phyloP scores from a whole-genome alignment of 2,329 filamentous ascomycete genomes.

The Neurospora sp. region DNA sequence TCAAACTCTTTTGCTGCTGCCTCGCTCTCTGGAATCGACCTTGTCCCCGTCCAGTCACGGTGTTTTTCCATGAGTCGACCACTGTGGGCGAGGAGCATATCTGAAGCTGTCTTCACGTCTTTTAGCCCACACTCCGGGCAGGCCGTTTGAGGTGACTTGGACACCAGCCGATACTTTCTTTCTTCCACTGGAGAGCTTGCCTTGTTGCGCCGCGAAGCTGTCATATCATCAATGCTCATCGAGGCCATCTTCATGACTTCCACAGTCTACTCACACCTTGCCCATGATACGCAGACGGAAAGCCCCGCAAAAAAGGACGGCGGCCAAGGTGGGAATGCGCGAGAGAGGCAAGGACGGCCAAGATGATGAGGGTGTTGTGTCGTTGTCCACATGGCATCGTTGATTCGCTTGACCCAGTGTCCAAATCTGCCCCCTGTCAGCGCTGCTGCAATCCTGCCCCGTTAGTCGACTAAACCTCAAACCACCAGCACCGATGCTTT shows the following conservation, averaged over 20 bases:
- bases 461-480: conserved; percentile 3
- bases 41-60: background rate
- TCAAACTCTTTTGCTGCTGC: background rate
- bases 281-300: background rate
- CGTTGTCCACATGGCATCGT: background rate
- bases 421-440: background rate
- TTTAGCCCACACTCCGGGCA: background rate
- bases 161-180: background rate
- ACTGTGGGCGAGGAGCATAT: background rate
- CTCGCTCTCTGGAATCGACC: background rate
- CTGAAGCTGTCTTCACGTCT: background rate
- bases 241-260: background rate
- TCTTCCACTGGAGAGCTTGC: background rate
- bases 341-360: background rate
- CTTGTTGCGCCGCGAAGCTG: background rate
- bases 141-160: background rate
- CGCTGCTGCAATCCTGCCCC: conserved; percentile 9
- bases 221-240: background rate
- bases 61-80: background rate
- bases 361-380: background rate
- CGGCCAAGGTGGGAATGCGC: background rate
- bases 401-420: conserved; percentile 1
- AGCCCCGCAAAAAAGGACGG: background rate
- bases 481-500: background rate
- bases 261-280: background rate